Evolutionary conservation across 306 rosid species (phyloP), one percentile per base, ranked within the genome.

Genomic region (Luffa aegyptiaca): DNA sequence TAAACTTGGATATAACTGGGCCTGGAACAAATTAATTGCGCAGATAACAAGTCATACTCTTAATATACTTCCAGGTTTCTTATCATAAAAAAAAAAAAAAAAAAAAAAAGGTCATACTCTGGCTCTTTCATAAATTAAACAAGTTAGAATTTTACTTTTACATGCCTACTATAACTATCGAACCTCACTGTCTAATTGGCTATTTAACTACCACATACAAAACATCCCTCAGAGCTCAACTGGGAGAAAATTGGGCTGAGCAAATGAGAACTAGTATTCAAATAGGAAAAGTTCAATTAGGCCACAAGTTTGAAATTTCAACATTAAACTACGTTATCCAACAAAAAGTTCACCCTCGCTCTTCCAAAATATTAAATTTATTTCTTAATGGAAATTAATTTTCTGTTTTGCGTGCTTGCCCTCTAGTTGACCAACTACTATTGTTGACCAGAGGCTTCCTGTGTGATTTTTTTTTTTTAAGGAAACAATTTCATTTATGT

Each of bases 1-100:
- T 86, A 66, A 93, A 95, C 86, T 89, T 95, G 81, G 97, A 89
- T 84, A 93, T 83, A 55, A 95, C 97, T 14, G 99, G 99, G 81
- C 99, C 99, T 95, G 91, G 55, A 84, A 82, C 79, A 85, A 81
- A 84, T 63, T 42, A 79, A 75, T 41, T 63, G 59, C 0, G 16
- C 39, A 82, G 80, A 56, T 61, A 76, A 70, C 57, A 81, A 79
- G 78, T 80, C 84, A 81, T 74, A 85, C 13, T 33, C 66, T 73
- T 65, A 61, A 2, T 64, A 65, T 39, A 39, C 78, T 49, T 49
- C 9, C 17, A n/a, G 75, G 48, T 36, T 64, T 64, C 71, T 64
- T 18, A 41, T 68, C 35, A 33, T n/a, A 68, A 55, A 17, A 3
- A 20, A 82, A 64, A 53, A 66, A 62, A 36, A 36, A 1, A 36